Percentiles rank a stretch among this genome's conserved stretches.
Evolutionary conservation across 2,329 filamentous ascomycete species (phyloP).

Genomic region (Sarocladiaceae sp.): DNA sequence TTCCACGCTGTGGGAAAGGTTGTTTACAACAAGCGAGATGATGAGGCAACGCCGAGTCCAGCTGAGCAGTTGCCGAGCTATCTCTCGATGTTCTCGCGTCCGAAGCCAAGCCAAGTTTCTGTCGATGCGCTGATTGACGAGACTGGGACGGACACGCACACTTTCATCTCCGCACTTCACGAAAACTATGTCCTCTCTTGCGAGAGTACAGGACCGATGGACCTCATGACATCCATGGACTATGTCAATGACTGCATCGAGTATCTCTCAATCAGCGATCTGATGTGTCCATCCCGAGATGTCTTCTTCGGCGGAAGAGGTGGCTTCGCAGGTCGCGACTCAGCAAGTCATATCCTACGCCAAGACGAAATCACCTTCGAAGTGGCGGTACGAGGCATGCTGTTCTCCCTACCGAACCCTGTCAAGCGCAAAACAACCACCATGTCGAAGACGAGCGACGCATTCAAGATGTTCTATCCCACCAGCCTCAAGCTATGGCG

Average conservation of each 20-base stretch:
- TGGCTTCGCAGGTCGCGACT: constrained; percentile 47
- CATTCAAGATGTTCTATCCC: constrained; percentile 91
- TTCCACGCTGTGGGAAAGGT: constrained; percentile 97
- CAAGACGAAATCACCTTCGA: constrained; percentile 96
- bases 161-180: constrained; percentile 84
- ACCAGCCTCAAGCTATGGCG: constrained; percentile 80
- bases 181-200: constrained; percentile 93
- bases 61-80: constrained; percentile 56
- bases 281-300: constrained; percentile 72
- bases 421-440: constrained; percentile 64
- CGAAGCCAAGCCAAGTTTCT: constrained; percentile 59
- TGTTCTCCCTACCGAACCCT: constrained; percentile 80
- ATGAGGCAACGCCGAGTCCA: constrained; percentile 37
- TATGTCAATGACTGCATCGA: constrained; percentile 83
- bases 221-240: constrained; percentile 62
- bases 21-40: constrained; percentile 88
- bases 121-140: constrained; percentile 84
- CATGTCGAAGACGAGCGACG: constrained; percentile 48
- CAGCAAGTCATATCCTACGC: constrained; percentile 68
- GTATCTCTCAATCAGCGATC: constrained; percentile 79
- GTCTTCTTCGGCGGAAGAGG: constrained; percentile 62
- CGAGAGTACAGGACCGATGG: constrained; percentile 46
- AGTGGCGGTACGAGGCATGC: constrained; percentile 77
- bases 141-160: constrained; percentile 85
- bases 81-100: constrained; percentile 52